Evolutionary conservation across 2,329 filamentous ascomycete species (phyloP), one percentile per base, ranked within the genome.

Genomic region (Fusarium sp.): DNA sequence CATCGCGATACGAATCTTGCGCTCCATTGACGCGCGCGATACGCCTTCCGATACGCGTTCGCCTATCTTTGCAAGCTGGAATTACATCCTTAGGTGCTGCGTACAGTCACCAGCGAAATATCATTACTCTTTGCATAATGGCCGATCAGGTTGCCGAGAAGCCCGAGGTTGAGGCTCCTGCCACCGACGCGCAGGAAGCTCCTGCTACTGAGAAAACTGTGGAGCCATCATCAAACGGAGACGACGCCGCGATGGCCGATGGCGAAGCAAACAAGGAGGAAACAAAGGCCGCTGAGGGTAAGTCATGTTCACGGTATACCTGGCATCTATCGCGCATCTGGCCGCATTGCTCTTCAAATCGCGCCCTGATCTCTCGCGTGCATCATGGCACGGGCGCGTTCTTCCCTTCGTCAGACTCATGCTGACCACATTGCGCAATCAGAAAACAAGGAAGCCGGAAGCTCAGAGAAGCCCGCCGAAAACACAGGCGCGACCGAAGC

Each of bases 71-170:
- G 48, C 58, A 57, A 67, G 47, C 61, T 65, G 48, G 49, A 57
- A 60, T 65, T 54, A 52, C 54, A 67, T 60, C 62, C 67, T 59
- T 61, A 55, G 70, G 61, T 61, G 42, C 57, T 61, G 67, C 69
- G 61, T 64, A 52, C 49, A 53, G 61, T 65, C 52, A 63, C 27
- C 53, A 57, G 53, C 51, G 61, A 75, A 72, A 70, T 69, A 74
- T 72, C 60, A 56, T 61, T 62, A 64, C 58, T 60, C 57, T 57
- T 48, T 49, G 64, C 73, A 75, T 74, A 73, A 83, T 83, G 81
- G 79, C 81, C 57, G 81, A 83, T 61, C 78, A 78, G 70, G 55
- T 76, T 51, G 71, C 72, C 65, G 79, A 81, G 72, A 80, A 81
- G 75, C 69, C 77, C 60, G 79, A 80, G 57, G 77, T 72, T 60